Percentiles rank a stretch among this genome's conserved stretches.
Conservation (phyloP, 2,329 filamentous ascomycete species). For the Fusarium papillatum region DNA sequence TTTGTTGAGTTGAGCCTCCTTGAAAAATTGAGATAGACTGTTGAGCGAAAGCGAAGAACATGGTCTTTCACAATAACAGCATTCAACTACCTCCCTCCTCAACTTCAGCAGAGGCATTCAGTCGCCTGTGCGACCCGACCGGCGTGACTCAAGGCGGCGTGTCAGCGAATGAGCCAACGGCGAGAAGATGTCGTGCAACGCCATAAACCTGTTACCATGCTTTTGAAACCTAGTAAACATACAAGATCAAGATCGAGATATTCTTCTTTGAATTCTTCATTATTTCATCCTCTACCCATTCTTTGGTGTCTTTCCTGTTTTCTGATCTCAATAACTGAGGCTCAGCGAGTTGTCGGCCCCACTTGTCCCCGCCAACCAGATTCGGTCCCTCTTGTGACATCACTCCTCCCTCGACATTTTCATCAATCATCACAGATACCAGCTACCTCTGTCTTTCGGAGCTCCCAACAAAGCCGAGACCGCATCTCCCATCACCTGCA, state of each 20-base stretch:
- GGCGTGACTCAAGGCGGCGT: slow-evolving; percentile 43
- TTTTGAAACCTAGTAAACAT: neutral
- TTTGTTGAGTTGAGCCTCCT: neutral
- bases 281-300: neutral
- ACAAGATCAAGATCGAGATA: neutral
- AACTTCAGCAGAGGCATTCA: neutral
- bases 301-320: neutral
- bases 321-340: slow-evolving; percentile 9
- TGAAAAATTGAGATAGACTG: neutral
- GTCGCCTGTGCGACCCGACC: slow-evolving; percentile 21
- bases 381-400: slow-evolving; percentile 46
- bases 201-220: neutral
- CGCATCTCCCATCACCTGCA: slow-evolving; percentile 23
- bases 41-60: neutral
- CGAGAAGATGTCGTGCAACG: neutral
- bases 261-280: neutral
- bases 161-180: neutral
- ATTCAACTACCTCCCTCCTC: neutral
- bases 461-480: slow-evolving; percentile 25
- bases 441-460: slow-evolving; percentile 17
- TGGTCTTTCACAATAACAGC: neutral
- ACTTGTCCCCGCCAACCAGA: slow-evolving; percentile 14
- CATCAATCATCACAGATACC: slow-evolving; percentile 36
- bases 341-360: slow-evolving; percentile 24
- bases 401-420: slow-evolving; percentile 38